phyloP scores from a whole-genome alignment of 2,329 filamentous ascomycete genomes.

The Monosporascus cannonballus region DNA sequence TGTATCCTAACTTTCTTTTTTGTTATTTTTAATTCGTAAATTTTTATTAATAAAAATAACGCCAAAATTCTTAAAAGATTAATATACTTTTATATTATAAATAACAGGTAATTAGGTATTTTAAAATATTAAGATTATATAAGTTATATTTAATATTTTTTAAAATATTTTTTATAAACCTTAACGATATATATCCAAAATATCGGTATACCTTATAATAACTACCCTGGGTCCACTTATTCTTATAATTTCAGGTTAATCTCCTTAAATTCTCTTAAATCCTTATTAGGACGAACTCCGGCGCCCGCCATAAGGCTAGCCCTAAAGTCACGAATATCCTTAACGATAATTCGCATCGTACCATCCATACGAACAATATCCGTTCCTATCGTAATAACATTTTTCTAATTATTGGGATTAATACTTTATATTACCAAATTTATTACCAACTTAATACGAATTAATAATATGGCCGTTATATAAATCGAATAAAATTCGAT shows the following conservation, averaged over 20 bases:
- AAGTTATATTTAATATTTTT: not conserved
- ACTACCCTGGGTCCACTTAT: not conserved
- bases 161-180: not conserved
- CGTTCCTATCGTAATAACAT: slow-evolving; percentile 26
- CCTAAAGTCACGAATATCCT: slow-evolving; percentile 77
- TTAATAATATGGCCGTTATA: slow-evolving; percentile 67
- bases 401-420: slow-evolving; percentile 34
- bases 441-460: slow-evolving; percentile 76
- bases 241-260: slow-evolving; percentile 70
- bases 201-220: not conserved
- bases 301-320: slow-evolving; percentile 64
- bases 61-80: no score
- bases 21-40: no score
- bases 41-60: no score
- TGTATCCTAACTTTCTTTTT: no score
- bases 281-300: slow-evolving; percentile 66
- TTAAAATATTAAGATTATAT: no score
- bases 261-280: slow-evolving; percentile 82
- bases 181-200: not conserved
- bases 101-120: no score
- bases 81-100: no score
- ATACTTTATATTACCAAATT: slow-evolving; percentile 72
- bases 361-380: slow-evolving; percentile 36
- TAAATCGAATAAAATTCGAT: slow-evolving; percentile 70
- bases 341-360: slow-evolving; percentile 58